These are phyloP conservation scores for Leccinum barrowsii DNA, from an alignment of 768 basidiomycete genomes.

Conservation along the genomic window DNA sequence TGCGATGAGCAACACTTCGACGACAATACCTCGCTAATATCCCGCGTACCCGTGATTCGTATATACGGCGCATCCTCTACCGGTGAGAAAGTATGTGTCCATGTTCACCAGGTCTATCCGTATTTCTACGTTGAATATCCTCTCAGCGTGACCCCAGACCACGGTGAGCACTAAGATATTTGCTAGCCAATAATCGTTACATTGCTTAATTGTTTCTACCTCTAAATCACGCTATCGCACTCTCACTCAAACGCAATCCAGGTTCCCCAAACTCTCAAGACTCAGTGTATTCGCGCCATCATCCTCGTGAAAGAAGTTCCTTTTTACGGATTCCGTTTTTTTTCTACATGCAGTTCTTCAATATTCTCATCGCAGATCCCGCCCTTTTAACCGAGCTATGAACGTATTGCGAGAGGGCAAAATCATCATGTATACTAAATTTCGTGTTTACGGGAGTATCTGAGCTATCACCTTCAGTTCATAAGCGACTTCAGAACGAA, in stretches of 20 bases:
- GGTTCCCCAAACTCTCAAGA: slow-evolving; percentile 44
- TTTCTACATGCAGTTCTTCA: slow-evolving; percentile 83
- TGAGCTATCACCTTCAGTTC: slow-evolving; percentile 87
- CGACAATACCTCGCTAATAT: slow-evolving; percentile 54
- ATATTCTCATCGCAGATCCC: slow-evolving; percentile 76
- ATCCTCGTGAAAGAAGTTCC: slow-evolving; percentile 76
- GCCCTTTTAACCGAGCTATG: slow-evolving; percentile 59
- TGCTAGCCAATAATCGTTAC: slow-evolving; percentile 50
- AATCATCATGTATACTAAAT: slow-evolving; percentile 68
- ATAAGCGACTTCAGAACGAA: slow-evolving; percentile 91
- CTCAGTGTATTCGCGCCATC: slow-evolving; percentile 64
- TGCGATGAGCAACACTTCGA: slow-evolving; percentile 26
- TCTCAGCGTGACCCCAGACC: slow-evolving; percentile 56
- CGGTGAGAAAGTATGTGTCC: slow-evolving; percentile 77
- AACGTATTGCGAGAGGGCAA: slow-evolving; percentile 80
- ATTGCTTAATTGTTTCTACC: slow-evolving; percentile 66
- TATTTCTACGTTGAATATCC: slow-evolving; percentile 88
- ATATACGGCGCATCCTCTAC: slow-evolving; percentile 81
- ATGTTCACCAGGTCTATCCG: slow-evolving; percentile 91
- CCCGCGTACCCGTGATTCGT: slow-evolving; percentile 73
- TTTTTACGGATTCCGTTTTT: slow-evolving; percentile 89
- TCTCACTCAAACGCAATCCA: slow-evolving; percentile 75
- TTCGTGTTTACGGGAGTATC: slow-evolving; percentile 81
- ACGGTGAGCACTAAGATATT: slow-evolving; percentile 44
- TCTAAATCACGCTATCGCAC: slow-evolving; percentile 80